Percentiles rank a stretch among this genome's conserved stretches.
phyloP scores from a whole-genome alignment of 2,329 filamentous ascomycete species.

The Laburnicola sp. region DNA sequence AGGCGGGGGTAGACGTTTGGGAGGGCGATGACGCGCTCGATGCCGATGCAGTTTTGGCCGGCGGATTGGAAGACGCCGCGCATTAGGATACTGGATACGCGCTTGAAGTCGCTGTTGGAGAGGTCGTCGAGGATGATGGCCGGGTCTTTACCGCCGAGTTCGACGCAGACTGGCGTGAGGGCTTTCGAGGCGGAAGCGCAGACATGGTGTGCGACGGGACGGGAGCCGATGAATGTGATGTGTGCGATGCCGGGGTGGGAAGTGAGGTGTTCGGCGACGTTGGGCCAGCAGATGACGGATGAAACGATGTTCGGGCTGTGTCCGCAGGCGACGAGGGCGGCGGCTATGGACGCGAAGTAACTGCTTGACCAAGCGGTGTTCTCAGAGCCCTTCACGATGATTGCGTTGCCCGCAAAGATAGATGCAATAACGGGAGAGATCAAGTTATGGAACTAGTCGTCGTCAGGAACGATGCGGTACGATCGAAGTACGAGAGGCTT shows the following conservation, averaged over 20 bases:
- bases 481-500: constrained; percentile 16
- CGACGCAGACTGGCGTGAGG: constrained; percentile 85
- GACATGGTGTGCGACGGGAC: constrained; percentile 83
- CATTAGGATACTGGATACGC: constrained; percentile 81
- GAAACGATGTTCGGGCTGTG: constrained; percentile 82
- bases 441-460: constrained; percentile 81
- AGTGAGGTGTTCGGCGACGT: constrained; percentile 78
- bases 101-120: constrained; percentile 63
- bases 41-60: constrained; percentile 96
- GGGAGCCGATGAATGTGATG: constrained; percentile 94
- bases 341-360: constrained; percentile 80
- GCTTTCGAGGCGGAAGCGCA: constrained; percentile 81
- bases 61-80: constrained; percentile 92
- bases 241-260: constrained; percentile 83
- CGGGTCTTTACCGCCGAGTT: constrained; percentile 94
- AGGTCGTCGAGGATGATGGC: constrained; percentile 85
- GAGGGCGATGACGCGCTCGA: constrained; percentile 86
- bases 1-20: constrained; percentile 76
- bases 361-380: constrained; percentile 89
- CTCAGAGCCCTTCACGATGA: constrained; percentile 93
- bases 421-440: constrained; percentile 88
- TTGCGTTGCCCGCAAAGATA: constrained; percentile 86
- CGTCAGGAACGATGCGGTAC: constrained; percentile 32
- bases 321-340: constrained; percentile 79
- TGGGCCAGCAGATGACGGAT: constrained; percentile 83